These are phyloP conservation scores for Apophysomyces ossiformis DNA, from an alignment of 371 early-diverging fungal species.

Conservation along the genomic window DNA sequence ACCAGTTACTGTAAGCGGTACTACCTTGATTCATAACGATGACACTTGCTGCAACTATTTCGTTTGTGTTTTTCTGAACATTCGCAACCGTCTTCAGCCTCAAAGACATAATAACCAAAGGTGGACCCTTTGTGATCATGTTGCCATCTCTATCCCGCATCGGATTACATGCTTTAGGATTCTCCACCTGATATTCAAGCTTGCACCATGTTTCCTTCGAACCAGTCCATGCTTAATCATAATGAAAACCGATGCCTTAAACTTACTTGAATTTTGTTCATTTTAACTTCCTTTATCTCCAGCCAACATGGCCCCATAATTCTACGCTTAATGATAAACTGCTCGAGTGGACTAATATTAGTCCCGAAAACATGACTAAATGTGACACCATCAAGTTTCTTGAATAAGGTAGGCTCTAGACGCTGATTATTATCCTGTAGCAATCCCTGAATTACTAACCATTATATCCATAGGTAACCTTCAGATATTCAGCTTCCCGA, in stretches of 20 bases:
- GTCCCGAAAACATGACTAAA: slow-evolving; percentile 87
- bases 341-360: slow-evolving; percentile 80
- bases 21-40: slow-evolving; percentile 53
- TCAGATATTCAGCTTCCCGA: slow-evolving; percentile 73
- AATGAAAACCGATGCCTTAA: not conserved
- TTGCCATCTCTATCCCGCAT: slow-evolving; percentile 46
- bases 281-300: slow-evolving; percentile 43
- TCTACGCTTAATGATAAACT: slow-evolving; percentile 81
- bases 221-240: slow-evolving; percentile 18
- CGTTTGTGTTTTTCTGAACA: slow-evolving; percentile 71
- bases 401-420: slow-evolving; percentile 66
- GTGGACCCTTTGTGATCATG: slow-evolving; percentile 52
- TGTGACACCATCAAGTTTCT: slow-evolving; percentile 66
- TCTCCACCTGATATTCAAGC: slow-evolving; percentile 59
- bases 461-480: slow-evolving; percentile 52
- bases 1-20: not conserved
- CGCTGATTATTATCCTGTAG: not conserved
- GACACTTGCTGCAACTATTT: slow-evolving; percentile 71
- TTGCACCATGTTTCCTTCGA: slow-evolving; percentile 77
- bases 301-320: slow-evolving; percentile 96
- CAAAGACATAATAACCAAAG: slow-evolving; percentile 78
- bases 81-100: slow-evolving; percentile 76
- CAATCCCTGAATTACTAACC: not conserved
- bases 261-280: not conserved
- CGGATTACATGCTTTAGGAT: slow-evolving; percentile 66